These are phyloP conservation scores for Suillus discolor DNA, from an alignment of 768 basidiomycete species.

Conservation along the genomic window DNA sequence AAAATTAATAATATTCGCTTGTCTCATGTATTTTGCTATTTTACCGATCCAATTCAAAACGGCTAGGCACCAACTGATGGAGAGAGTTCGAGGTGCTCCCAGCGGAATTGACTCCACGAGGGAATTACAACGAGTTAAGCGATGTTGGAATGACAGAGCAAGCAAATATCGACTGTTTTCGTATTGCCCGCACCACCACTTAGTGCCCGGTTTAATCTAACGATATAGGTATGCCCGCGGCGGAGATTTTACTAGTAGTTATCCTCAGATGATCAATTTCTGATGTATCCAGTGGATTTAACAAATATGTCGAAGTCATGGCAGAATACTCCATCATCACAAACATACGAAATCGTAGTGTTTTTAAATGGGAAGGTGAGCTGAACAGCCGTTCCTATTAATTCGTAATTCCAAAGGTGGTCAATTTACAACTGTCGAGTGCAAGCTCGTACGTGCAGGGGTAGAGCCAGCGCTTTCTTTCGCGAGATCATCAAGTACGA, in stretches of 20 bases:
- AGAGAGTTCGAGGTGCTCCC: neutral
- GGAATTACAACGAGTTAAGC: neutral
- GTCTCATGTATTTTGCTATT: no score
- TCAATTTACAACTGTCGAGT: conserved; percentile 44
- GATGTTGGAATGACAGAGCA: no score
- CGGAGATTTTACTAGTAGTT: neutral
- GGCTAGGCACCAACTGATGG: neutral
- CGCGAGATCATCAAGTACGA: conserved; percentile 52
- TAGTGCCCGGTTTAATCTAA: neutral
- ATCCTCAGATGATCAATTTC: neutral
- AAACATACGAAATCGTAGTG: neutral
- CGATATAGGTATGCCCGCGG: no score
- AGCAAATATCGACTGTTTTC: neutral
- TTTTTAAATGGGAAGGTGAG: conserved; percentile 27
- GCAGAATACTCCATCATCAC: neutral
- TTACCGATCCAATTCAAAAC: no score
- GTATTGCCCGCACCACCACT: neutral
- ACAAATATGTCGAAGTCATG: neutral
- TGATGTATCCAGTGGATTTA: neutral
- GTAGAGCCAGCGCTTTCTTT: conserved; percentile 47
- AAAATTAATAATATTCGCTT: no score
- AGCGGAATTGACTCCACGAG: neutral
- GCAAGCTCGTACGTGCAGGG: conserved; percentile 43
- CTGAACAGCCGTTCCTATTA: conserved; percentile 43
- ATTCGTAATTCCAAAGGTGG: conserved; percentile 36